Conservation (phyloP, 2,329 filamentous ascomycete genomes). For the Clonostachys byssicola region DNA sequence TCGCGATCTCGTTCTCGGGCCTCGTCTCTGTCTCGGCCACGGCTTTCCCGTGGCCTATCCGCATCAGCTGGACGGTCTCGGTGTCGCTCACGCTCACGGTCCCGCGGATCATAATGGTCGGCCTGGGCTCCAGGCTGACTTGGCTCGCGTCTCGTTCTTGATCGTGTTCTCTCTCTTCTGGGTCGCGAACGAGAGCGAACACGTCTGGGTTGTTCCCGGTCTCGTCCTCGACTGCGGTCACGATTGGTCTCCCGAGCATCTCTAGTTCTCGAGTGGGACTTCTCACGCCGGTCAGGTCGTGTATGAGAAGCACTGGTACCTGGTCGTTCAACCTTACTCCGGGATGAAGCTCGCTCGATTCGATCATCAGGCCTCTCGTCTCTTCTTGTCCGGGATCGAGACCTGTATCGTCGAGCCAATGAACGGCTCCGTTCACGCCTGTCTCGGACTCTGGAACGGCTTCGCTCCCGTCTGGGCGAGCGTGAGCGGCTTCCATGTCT, state of each 20-base stretch:
- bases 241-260: slow-evolving; percentile 19
- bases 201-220: slow-evolving; percentile 2
- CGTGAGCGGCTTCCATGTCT: slow-evolving; percentile 17
- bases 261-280: slow-evolving; percentile 18
- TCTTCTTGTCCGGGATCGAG: slow-evolving; percentile 28
- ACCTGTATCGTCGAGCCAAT: slow-evolving; percentile 28
- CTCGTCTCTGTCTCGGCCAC: slow-evolving; percentile 11
- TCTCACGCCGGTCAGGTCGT: slow-evolving; percentile 21
- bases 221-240: slow-evolving; percentile 7
- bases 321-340: slow-evolving; percentile 22
- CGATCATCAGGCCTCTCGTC: slow-evolving; percentile 23
- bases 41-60: slow-evolving; percentile 9
- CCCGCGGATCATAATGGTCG: slow-evolving; percentile 25
- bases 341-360: slow-evolving; percentile 24
- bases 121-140: slow-evolving; percentile 18
- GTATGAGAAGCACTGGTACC: slow-evolving; percentile 27
- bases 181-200: slow-evolving; percentile 19
- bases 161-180: slow-evolving; percentile 23
- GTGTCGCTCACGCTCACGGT: slow-evolving; percentile 34
- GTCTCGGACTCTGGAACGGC: slow-evolving; percentile 21
- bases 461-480: slow-evolving; percentile 28
- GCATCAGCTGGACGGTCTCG: slow-evolving; percentile 16
- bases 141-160: slow-evolving; percentile 19
- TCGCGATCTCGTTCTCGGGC: slow-evolving; percentile 10
- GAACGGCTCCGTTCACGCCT: slow-evolving; percentile 30